A percentile compares a stretch with the other conserved stretches of the same genome.
Conservation (phyloP, 768 basidiomycete species). For the Suillus spraguei region DNA sequence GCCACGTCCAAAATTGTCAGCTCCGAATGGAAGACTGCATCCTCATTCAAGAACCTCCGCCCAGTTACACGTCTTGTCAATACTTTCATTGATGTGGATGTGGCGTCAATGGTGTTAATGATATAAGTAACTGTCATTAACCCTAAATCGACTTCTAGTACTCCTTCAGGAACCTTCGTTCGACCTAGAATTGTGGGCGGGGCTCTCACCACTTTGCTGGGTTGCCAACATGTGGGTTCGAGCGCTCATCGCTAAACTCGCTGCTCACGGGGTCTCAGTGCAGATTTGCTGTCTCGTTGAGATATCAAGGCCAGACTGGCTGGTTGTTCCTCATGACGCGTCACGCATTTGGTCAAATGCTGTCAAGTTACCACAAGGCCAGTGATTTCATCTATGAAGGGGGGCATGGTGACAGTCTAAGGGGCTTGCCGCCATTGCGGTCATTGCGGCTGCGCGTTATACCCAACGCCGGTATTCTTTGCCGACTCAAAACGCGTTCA, state of each 20-base stretch:
- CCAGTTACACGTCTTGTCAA: background rate
- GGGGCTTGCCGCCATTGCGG: background rate
- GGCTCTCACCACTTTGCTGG: conserved; percentile 14
- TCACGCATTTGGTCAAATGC: background rate
- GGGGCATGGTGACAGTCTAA: background rate
- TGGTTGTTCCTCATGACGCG: conserved; percentile 10
- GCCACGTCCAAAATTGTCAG: background rate
- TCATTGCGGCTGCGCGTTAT: conserved; percentile 16
- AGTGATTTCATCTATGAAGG: background rate
- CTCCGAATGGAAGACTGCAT: background rate
- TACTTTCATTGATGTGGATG: conserved; percentile 3
- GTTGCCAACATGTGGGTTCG: conserved; percentile 14
- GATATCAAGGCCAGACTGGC: conserved; percentile 14
- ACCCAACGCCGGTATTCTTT: conserved; percentile 4
- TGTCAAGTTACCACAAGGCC: background rate
- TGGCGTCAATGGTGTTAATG: background rate
- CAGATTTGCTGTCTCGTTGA: conserved; percentile 12
- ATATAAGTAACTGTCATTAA: background rate
- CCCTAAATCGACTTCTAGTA: background rate
- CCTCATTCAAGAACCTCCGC: background rate
- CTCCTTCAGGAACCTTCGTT: conserved; percentile 2
- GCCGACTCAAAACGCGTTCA: conserved; percentile 9
- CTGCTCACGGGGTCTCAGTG: conserved; percentile 11
- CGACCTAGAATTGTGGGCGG: conserved; percentile 12
- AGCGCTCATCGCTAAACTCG: conserved; percentile 4